Conservation (phyloP, 306 rosid genomes). For the Casuarina equisetifolia region DNA sequence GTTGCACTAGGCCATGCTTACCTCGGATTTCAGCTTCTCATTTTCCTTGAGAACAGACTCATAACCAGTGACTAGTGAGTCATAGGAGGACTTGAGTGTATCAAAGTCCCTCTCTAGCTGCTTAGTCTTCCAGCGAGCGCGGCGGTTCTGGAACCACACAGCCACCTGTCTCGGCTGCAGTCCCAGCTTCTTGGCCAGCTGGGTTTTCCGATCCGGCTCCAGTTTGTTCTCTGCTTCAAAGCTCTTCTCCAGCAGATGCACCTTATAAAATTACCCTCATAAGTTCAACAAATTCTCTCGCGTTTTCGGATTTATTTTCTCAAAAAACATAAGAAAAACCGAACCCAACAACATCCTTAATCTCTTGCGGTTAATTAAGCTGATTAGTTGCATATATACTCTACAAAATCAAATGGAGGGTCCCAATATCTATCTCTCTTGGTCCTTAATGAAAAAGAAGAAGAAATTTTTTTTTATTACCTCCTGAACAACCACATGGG, state of each 20-base stretch:
- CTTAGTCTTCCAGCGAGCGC: slow-evolving; percentile 99
- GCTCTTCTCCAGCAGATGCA: slow-evolving; percentile 87
- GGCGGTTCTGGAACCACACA: slow-evolving; percentile 98
- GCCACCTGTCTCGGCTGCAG: slow-evolving; percentile 98
- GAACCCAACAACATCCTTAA: background rate
- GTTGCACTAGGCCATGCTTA: slow-evolving; percentile 22
- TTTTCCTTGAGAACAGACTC: slow-evolving; percentile 76
- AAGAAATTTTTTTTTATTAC: background rate
- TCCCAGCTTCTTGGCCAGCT: slow-evolving; percentile 91
- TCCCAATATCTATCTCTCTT: background rate
- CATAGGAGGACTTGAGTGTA: slow-evolving; percentile 82
- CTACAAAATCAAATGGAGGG: background rate
- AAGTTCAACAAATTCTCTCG: slow-evolving; percentile 24
- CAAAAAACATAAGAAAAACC: slow-evolving; percentile 7
- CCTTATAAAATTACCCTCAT: slow-evolving; percentile 41
- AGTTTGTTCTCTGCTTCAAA: slow-evolving; percentile 96
- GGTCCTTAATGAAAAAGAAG: background rate
- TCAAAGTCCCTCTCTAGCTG: slow-evolving; percentile 97
- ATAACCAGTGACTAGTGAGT: slow-evolving; percentile 61
- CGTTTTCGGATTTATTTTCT: slow-evolving; percentile 17
- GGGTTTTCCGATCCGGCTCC: slow-evolving; percentile 92
- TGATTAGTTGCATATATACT: background rate
- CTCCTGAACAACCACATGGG: background rate
- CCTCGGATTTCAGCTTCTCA: slow-evolving; percentile 90
- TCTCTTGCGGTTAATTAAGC: background rate